Base-by-base conservation (phyloP, 2,329 filamentous ascomycete genomes). In the Aspergillus udagawae region DNA sequence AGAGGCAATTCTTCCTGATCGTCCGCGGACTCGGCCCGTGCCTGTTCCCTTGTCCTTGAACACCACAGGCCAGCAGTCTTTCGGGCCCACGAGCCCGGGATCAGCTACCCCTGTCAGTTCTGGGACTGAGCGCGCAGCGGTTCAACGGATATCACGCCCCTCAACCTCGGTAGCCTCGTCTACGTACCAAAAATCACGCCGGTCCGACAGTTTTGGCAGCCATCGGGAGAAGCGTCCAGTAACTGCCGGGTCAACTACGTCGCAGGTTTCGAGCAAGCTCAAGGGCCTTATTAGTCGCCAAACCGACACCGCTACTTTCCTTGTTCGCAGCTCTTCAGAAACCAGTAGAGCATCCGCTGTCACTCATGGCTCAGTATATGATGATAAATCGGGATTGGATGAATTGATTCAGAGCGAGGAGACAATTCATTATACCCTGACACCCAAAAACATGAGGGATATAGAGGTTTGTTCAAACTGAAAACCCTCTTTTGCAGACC, bases 371-470 rank as follows among this genome's bases (percentile, higher is more conserved):
- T 70, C 70, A 20, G 54, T 62, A 27, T 67, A 66, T 6, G 83
- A 84, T 49, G 83, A 87, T 57, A 83, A 87, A 51, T 83, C 84
- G 9, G 84, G 89, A 64, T 88, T 94, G 66, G 90, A 94, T 67
- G 83, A 92, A 64, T 79, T 93, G 52, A 92, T 94, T 60, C 85
- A 90, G 56, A 92, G 90, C 71, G 88, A 91, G 65, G 85, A 92
- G 69, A 93, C 90, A 1, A 86, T 93, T 47, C 90, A 90, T 65
- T 93, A 89, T 70, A 93, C 90, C 1, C 79, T 93, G 28, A 94
- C 90, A 0, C 90, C 90, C 0, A 86, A 89, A 68, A 90, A 82
- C 64, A 90, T 93, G 83, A 86, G 89, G 59, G 83, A 90, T 62
- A 86, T 90, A 65, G 86, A 90, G 72, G 88, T 90, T 77, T 76